Evolutionary conservation across 139 green algal species (phyloP).

Genomic region (Haematococcus lacustris): DNA sequence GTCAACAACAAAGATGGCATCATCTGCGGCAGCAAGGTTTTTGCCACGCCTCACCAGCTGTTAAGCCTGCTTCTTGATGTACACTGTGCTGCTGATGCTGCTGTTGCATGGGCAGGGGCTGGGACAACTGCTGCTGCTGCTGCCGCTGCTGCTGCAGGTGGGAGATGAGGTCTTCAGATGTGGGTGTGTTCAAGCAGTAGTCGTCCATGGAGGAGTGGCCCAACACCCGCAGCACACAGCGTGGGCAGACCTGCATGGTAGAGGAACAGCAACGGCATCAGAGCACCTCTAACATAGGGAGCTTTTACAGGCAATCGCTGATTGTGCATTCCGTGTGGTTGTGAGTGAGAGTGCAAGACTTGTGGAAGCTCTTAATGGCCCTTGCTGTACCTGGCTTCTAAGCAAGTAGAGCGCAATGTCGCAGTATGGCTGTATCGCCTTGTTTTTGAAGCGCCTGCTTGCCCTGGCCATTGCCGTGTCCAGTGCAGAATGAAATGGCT

Average conservation of each 20-base stretch:
- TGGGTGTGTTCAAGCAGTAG: neutral
- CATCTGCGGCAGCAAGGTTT: too few relatives aligned
- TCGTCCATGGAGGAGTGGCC: constrained; percentile 5
- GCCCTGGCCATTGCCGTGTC: too few relatives aligned
- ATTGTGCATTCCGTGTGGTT: too few relatives aligned
- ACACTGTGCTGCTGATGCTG: neutral
- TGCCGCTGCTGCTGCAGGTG: neutral
- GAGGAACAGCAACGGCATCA: too few relatives aligned
- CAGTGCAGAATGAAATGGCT: too few relatives aligned
- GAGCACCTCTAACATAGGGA: too few relatives aligned
- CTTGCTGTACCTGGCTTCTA: neutral
- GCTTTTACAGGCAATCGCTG: too few relatives aligned
- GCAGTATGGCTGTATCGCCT: neutral
- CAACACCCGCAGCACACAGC: constrained; percentile 16
- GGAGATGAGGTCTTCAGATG: neutral
- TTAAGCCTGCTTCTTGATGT: neutral
- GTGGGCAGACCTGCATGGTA: constrained; percentile 16
- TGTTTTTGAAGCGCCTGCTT: constrained; percentile 7
- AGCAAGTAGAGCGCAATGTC: constrained; percentile 3
- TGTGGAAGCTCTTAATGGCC: too few relatives aligned
- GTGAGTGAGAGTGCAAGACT: too few relatives aligned
- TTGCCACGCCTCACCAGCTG: too few relatives aligned
- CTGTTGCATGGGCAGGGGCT: neutral
- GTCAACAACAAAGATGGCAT: too few relatives aligned
- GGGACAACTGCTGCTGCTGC: constrained; percentile 2